Evolutionary conservation across 805 yeast genomes (phyloP).

Genomic region (Candida fluviatilis): DNA sequence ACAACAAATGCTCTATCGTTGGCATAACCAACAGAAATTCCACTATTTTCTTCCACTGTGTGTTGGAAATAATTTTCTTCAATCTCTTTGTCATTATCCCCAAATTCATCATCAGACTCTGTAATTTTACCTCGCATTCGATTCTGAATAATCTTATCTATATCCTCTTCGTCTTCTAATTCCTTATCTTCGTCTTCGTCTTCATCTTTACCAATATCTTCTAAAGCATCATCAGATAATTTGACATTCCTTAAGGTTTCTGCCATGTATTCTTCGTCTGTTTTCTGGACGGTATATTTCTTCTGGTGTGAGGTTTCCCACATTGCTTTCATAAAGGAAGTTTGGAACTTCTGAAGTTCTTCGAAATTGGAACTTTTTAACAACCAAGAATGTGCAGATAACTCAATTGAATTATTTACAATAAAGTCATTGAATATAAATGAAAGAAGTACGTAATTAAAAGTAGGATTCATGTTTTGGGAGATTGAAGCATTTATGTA

Average conservation of each 20-base stretch:
- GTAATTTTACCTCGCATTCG: conserved; percentile 4
- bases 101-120: conserved; percentile 12
- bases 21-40: conserved; percentile 64
- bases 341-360: conserved; percentile 49
- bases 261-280: conserved; percentile 53
- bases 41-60: conserved; percentile 48
- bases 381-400: conserved; percentile 55
- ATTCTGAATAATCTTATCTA: conserved; percentile 2
- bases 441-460: conserved; percentile 50
- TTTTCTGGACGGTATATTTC: conserved; percentile 43
- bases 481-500: conserved; percentile 16
- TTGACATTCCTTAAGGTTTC: conserved; percentile 45
- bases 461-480: conserved; percentile 59
- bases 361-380: conserved; percentile 46
- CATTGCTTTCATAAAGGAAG: conserved; percentile 43
- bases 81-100: conserved; percentile 32
- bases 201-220: conserved; percentile 22
- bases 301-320: conserved; percentile 58
- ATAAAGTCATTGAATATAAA: conserved; percentile 61
- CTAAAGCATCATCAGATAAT: conserved; percentile 25
- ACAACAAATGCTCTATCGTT: conserved; percentile 75
- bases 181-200: conserved; percentile 20
- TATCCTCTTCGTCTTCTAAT: conserved; percentile 26
- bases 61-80: conserved; percentile 20
- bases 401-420: conserved; percentile 14